Conservation (phyloP, 2,329 filamentous ascomycete genomes). For the Fusarium coicis region DNA sequence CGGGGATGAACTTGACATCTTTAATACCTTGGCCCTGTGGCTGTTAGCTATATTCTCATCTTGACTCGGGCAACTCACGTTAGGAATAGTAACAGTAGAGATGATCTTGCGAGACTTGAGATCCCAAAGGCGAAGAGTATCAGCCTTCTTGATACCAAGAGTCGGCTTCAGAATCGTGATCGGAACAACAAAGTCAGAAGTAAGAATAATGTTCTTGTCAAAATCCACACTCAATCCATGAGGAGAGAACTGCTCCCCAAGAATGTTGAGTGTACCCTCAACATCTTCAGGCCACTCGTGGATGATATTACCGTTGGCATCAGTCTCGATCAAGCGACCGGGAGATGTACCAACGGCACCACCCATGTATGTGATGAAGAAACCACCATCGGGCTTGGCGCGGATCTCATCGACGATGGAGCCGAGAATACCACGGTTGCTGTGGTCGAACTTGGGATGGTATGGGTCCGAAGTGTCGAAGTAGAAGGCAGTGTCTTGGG, state of each 20-base stretch:
- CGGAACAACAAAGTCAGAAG: slow-evolving; percentile 72
- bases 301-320: slow-evolving; percentile 68
- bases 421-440: slow-evolving; percentile 66
- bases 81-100: slow-evolving; percentile 69
- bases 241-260: slow-evolving; percentile 69
- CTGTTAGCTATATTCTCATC: not conserved
- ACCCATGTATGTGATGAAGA: slow-evolving; percentile 72
- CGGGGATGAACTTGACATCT: slow-evolving; percentile 73
- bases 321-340: slow-evolving; percentile 70
- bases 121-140: slow-evolving; percentile 70
- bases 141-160: slow-evolving; percentile 62
- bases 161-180: slow-evolving; percentile 70
- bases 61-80: slow-evolving; percentile 49
- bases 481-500: slow-evolving; percentile 71
- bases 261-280: slow-evolving; percentile 62
- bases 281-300: slow-evolving; percentile 71
- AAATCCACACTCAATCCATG: slow-evolving; percentile 69
- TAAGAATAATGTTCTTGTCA: slow-evolving; percentile 66
- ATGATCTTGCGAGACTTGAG: slow-evolving; percentile 64
- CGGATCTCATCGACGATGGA: slow-evolving; percentile 72
- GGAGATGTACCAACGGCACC: slow-evolving; percentile 67
- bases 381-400: slow-evolving; percentile 70
- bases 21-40: slow-evolving; percentile 66
- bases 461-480: slow-evolving; percentile 70
- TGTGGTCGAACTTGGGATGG: slow-evolving; percentile 67